A percentile compares a stretch with the other conserved stretches of the same genome.
These are phyloP conservation scores for Diplotaxis tenuifolia DNA, from an alignment of 345 rosid species.

Conservation along the genomic window DNA sequence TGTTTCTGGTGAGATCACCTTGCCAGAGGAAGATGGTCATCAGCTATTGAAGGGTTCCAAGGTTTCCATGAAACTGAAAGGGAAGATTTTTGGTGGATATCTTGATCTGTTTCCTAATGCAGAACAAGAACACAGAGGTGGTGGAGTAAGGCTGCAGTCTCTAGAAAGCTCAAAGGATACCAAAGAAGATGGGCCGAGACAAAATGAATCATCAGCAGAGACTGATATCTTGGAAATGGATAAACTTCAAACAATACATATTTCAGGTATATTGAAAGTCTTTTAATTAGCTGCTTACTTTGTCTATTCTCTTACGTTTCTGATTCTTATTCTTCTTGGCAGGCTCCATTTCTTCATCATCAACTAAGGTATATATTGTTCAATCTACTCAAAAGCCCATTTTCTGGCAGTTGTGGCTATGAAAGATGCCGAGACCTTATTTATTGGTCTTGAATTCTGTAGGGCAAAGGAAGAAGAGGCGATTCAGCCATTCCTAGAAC, in stretches of 20 bases:
- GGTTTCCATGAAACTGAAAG: slow-evolving; percentile 45
- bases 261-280: slow-evolving; percentile 44
- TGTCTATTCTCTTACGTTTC: slow-evolving; percentile 11
- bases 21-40: slow-evolving; percentile 41
- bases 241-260: slow-evolving; percentile 39
- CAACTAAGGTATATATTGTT: slow-evolving; percentile 49
- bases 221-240: slow-evolving; percentile 73
- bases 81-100: slow-evolving; percentile 44
- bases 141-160: slow-evolving; percentile 53
- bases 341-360: slow-evolving; percentile 50
- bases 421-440: slow-evolving; percentile 9
- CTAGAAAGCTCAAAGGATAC: slow-evolving; percentile 56
- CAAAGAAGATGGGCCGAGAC: slow-evolving; percentile 37
- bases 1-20: slow-evolving; percentile 34
- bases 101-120: slow-evolving; percentile 47
- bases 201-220: slow-evolving; percentile 65
- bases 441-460: not conserved
- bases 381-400: not conserved
- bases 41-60: slow-evolving; percentile 42
- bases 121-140: slow-evolving; percentile 44
- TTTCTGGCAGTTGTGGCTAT: slow-evolving; percentile 18
- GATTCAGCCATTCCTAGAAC: slow-evolving; percentile 23
- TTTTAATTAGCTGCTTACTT: not conserved
- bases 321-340: slow-evolving; percentile 34
- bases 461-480: slow-evolving; percentile 35